phyloP scores from a whole-genome alignment of 1,139 yeast species.

The Pichia sp. region DNA sequence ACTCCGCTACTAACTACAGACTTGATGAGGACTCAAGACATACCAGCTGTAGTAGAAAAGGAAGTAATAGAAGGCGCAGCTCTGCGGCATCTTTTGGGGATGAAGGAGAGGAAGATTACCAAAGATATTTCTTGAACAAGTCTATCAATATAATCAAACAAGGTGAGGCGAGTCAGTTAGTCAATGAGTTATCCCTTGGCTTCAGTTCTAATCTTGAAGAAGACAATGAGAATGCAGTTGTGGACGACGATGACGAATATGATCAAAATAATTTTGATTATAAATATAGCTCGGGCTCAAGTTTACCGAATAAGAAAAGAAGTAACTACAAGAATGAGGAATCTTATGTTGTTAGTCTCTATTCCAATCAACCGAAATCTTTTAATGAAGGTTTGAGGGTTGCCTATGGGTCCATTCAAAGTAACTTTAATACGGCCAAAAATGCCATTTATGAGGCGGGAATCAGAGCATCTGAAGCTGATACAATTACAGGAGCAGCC shows the following conservation, averaged over 20 bases:
- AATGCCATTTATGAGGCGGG: constrained; percentile 55
- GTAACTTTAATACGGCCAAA: constrained; percentile 59
- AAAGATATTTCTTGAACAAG: constrained; percentile 5
- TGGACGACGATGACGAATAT: constrained; percentile 1
- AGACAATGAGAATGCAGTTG: constrained; percentile 7
- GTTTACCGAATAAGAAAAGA: neutral
- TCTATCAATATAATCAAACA: neutral
- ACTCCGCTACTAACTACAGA: neutral
- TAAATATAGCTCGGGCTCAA: constrained; percentile 7
- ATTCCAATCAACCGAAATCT: constrained; percentile 76
- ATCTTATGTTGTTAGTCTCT: constrained; percentile 56
- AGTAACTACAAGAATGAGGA: constrained; percentile 23
- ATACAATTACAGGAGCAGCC: constrained; percentile 60
- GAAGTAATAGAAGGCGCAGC: constrained; percentile 6
- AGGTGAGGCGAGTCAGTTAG: neutral
- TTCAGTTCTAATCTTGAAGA: constrained; percentile 1
- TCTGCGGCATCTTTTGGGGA: constrained; percentile 20
- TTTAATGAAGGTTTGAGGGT: constrained; percentile 62
- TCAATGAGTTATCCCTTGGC: constrained; percentile 15
- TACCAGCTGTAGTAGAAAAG: neutral
- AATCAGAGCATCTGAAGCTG: constrained; percentile 51
- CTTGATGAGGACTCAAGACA: neutral
- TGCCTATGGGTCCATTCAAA: constrained; percentile 68
- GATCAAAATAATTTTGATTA: constrained; percentile 1
- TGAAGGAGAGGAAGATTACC: constrained; percentile 18